These are phyloP conservation scores for Musa itinerans DNA, from an alignment of 176 grass and related monocot genomes.

Conservation along the genomic window DNA sequence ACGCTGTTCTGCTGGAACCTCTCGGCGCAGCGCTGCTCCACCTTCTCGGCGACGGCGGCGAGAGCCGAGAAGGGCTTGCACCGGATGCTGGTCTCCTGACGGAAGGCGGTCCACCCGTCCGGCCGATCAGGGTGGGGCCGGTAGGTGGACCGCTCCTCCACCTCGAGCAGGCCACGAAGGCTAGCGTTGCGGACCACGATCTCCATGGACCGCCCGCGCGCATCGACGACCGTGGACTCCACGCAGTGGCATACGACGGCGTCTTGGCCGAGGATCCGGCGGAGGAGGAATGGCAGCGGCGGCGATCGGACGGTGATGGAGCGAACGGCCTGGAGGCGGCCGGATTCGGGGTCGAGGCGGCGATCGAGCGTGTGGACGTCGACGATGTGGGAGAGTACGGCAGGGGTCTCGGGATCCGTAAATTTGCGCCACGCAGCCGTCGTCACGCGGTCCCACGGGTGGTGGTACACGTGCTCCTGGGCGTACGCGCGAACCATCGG, in stretches of 20 bases:
- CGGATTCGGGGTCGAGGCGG: constrained; percentile 34
- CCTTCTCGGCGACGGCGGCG: constrained; percentile 75
- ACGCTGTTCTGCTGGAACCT: constrained; percentile 69
- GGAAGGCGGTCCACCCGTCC: constrained; percentile 66
- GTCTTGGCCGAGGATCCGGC: constrained; percentile 59
- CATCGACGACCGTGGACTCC: constrained; percentile 68
- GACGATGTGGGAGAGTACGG: constrained; percentile 62
- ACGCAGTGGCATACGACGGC: constrained; percentile 84
- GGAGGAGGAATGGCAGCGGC: constrained; percentile 65
- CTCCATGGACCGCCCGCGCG: constrained; percentile 65
- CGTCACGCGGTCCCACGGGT: constrained; percentile 96
- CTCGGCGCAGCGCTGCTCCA: constrained; percentile 75
- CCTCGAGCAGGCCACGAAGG: constrained; percentile 62
- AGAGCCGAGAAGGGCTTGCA: constrained; percentile 71
- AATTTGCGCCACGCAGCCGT: constrained; percentile 90
- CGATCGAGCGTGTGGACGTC: constrained; percentile 83
- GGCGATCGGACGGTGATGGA: constrained; percentile 76
- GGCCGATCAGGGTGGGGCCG: constrained; percentile 66
- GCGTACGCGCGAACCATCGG: constrained; percentile 60
- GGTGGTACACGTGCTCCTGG: constrained; percentile 85
- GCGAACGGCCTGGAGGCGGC: constrained; percentile 57
- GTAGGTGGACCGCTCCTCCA: constrained; percentile 71
- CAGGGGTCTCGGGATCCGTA: constrained; percentile 66
- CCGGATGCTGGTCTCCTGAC: constrained; percentile 78
- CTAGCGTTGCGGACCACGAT: constrained; percentile 70